Evolutionary conservation across 2,329 filamentous ascomycete species (phyloP).

Genomic region (Fusarium solani-melongenae): DNA sequence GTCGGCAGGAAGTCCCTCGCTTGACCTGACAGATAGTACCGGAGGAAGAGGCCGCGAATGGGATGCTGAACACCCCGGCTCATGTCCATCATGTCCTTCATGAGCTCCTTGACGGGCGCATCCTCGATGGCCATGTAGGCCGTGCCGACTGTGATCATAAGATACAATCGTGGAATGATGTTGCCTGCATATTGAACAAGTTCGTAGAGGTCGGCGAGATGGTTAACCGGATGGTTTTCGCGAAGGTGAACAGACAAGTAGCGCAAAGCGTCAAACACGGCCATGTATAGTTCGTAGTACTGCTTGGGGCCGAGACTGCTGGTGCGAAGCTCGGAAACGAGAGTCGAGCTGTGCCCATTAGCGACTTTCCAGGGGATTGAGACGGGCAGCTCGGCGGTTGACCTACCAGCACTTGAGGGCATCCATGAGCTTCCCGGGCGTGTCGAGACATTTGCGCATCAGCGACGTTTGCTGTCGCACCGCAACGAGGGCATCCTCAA

Average conservation of each 20-base stretch:
- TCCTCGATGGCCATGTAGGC: slow-evolving; percentile 99
- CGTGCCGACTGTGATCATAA: slow-evolving; percentile 99
- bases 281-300: slow-evolving; percentile 99
- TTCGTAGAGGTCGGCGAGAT: slow-evolving; percentile 97
- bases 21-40: slow-evolving; percentile 96
- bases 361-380: slow-evolving; percentile 21
- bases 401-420: slow-evolving; percentile 98
- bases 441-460: slow-evolving; percentile 98
- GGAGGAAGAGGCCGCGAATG: slow-evolving; percentile 91
- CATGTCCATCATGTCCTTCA: slow-evolving; percentile 99
- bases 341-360: slow-evolving; percentile 77
- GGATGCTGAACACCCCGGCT: slow-evolving; percentile 97
- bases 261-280: slow-evolving; percentile 96
- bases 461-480: slow-evolving; percentile 96
- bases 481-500: slow-evolving; percentile 95
- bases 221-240: slow-evolving; percentile 97
- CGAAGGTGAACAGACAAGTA: slow-evolving; percentile 96
- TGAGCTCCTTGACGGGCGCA: slow-evolving; percentile 98
- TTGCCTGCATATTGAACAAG: slow-evolving; percentile 98
- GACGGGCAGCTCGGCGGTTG: not conserved
- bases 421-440: slow-evolving; percentile 98
- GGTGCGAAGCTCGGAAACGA: slow-evolving; percentile 97
- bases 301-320: slow-evolving; percentile 98
- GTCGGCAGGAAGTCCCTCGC: slow-evolving; percentile 88
- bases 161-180: slow-evolving; percentile 93